phyloP scores from a whole-genome alignment of 176 grass and related monocot genomes.

The Phyllostachys edulis region DNA sequence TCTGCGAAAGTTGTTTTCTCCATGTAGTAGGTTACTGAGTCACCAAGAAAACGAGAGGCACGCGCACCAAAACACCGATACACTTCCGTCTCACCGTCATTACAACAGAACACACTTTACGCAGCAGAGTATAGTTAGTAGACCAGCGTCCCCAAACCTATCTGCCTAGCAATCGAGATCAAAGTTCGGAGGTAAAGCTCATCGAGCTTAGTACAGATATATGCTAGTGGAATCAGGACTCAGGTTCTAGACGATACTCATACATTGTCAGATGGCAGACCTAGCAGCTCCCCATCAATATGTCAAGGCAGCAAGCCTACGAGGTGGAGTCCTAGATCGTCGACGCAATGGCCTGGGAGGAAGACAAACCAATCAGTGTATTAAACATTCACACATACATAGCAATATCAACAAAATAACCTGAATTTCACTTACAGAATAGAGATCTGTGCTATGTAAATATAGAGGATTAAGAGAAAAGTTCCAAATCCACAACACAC shows the following conservation, averaged over 20 bases:
- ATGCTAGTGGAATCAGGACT: not conserved
- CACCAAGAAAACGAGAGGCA: not conserved
- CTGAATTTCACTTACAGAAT: not conserved
- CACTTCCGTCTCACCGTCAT: not conserved
- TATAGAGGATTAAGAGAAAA: not conserved
- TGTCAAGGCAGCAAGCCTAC: conserved; percentile 35
- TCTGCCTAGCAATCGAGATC: not conserved
- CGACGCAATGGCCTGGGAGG: conserved; percentile 27
- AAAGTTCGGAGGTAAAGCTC: not conserved
- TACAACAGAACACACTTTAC: not conserved
- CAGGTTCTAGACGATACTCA: not conserved
- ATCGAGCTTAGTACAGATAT: conserved; percentile 3
- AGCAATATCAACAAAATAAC: not conserved
- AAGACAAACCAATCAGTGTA: conserved; percentile 7
- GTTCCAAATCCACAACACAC: not conserved
- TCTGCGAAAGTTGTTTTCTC: not conserved
- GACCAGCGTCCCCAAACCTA: not conserved
- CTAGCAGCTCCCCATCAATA: conserved; percentile 17
- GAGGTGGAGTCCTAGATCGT: conserved; percentile 48
- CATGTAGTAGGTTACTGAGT: not conserved
- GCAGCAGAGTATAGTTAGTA: not conserved
- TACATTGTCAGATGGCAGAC: not conserved
- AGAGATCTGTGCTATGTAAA: not conserved
- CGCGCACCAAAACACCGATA: not conserved
- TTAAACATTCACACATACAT: not conserved